Evolutionary conservation across 148 eudicot species (phyloP), one percentile per base, ranked within the genome.

Genomic region (Cornus controversa): DNA sequence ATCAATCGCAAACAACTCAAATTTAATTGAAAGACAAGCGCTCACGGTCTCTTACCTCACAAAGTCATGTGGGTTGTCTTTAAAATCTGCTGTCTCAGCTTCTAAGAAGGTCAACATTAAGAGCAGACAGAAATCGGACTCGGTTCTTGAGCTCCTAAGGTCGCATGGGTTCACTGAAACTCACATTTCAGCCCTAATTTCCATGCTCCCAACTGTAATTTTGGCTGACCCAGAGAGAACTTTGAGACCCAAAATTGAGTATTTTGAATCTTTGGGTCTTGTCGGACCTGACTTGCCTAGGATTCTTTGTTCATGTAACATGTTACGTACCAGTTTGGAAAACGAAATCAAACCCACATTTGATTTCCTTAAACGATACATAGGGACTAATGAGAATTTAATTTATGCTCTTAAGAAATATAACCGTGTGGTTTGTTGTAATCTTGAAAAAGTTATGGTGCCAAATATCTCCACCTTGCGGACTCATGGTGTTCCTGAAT

Each of bases 161-260:
- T 60, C 64, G 20, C 64, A 60, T 60, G 64, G 64, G 7, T 60
- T 60, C 64, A 6, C 23, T 20, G 3, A 18, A n/a, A 22, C 22
- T 18, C 23, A 60, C 64, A 60, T 60, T 60, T 18, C 64, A n/a
- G 2, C 8, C 64, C 64, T 60, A 60, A 6, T 60, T 60, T 60
- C 64, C 64, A 60, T 0, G 8, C 6, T 3, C 24, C 64, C 64
- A 6, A 0, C 8, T 60, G 2, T 60, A 20, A 60, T 60, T 20
- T 20, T n/a, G 64, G 64, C 64, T 60, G 8, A 60, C 8, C 23
- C 64, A 6, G 64, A 60, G 64, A 60, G 5, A 20, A 60, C 25
- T 22, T 60, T 60, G 64, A 60, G 25, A n/a, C 64, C 64, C 64
- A 60, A 60, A 60, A 20, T 60, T 60, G 64, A 60, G 64, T 60